Conservation (phyloP, 2,329 filamentous ascomycete species). For the Elsinoe arachidis region DNA sequence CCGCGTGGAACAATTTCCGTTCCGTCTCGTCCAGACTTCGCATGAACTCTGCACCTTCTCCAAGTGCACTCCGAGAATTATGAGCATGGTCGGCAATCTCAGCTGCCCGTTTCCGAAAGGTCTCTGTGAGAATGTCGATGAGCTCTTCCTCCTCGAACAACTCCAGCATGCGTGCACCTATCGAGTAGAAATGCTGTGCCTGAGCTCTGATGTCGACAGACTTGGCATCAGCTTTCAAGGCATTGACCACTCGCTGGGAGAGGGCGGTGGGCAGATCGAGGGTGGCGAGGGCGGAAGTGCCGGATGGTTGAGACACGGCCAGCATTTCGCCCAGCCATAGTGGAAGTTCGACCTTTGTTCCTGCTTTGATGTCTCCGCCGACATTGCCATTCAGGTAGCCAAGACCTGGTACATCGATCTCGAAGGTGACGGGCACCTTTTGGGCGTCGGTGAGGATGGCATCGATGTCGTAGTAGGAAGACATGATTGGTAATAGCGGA, state of each 20-base stretch:
- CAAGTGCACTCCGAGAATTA: constrained; percentile 52
- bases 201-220: constrained; percentile 76
- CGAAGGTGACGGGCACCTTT: constrained; percentile 95
- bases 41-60: constrained; percentile 67
- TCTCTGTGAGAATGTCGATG: constrained; percentile 53
- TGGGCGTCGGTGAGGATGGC: constrained; percentile 80
- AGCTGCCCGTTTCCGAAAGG: constrained; percentile 70
- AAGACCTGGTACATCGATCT: constrained; percentile 76
- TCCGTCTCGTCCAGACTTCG: constrained; percentile 86
- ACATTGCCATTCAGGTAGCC: constrained; percentile 84
- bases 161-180: constrained; percentile 78
- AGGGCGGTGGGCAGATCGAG: constrained; percentile 75
- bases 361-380: constrained; percentile 62
- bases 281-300: constrained; percentile 55
- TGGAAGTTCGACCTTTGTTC: constrained; percentile 73
- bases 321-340: constrained; percentile 95
- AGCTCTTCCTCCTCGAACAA: constrained; percentile 84
- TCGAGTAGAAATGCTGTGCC: constrained; percentile 77
- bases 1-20: constrained; percentile 47
- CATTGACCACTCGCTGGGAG: constrained; percentile 71
- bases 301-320: constrained; percentile 49
- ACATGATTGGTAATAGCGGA: constrained; percentile 26
- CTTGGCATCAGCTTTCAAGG: constrained; percentile 80
- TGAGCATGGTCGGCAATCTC: constrained; percentile 85
- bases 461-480: constrained; percentile 75